These are phyloP conservation scores for Pyrus betulifolia DNA, from an alignment of 306 rosid genomes.

Conservation along the genomic window DNA sequence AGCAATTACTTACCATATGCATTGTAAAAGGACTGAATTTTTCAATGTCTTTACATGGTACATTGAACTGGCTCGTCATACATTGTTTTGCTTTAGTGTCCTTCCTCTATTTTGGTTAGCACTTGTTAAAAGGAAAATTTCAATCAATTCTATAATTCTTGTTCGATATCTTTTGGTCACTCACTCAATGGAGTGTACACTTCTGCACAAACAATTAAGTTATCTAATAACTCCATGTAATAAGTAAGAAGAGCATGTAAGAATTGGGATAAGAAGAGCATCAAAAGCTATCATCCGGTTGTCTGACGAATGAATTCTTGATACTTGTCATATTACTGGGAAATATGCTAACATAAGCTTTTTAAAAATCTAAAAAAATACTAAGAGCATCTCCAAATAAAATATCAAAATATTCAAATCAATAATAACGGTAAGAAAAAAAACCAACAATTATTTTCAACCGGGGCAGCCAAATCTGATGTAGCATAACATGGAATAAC, in stretches of 20 bases:
- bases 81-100: not conserved
- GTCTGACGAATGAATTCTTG: not conserved
- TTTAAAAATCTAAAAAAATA: too few relatives aligned
- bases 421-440: too few relatives aligned
- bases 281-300: too few relatives aligned
- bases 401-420: too few relatives aligned
- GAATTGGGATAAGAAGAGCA: too few relatives aligned
- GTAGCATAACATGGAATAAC: too few relatives aligned
- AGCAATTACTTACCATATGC: too few relatives aligned
- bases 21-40: not conserved
- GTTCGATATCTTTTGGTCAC: not conserved
- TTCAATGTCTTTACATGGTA: not conserved
- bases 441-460: too few relatives aligned
- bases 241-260: too few relatives aligned
- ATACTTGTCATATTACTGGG: not conserved
- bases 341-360: not conserved
- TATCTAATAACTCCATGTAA: not conserved
- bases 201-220: not conserved
- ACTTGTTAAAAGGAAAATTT: not conserved
- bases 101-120: not conserved
- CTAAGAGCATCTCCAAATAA: too few relatives aligned
- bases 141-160: not conserved
- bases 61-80: not conserved
- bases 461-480: too few relatives aligned
- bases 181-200: not conserved